Evolutionary conservation across 768 basidiomycete species (phyloP), one percentile per base, ranked within the genome.

Genomic region (Mycena rebaudengoi): DNA sequence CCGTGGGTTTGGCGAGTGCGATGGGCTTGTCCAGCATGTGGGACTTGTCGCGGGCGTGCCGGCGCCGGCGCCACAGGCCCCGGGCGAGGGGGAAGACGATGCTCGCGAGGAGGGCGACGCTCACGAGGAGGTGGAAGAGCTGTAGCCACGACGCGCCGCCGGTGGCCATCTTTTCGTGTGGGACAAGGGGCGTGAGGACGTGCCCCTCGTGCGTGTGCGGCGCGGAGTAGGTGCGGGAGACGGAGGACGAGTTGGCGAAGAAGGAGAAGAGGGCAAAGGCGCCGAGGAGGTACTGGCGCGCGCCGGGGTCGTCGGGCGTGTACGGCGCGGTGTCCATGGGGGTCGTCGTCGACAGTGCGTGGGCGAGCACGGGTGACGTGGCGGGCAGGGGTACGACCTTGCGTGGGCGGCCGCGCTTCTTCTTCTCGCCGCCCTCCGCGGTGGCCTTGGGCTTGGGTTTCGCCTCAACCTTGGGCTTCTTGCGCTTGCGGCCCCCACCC

Each of bases 211-310:
- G 88, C 0, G 82, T 78, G 51, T 89, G n/a, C n/a, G 85, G 29
- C 74, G 73, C 4, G 74, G 51, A 23, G 72, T 56, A 11, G 73
- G 70, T 28, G 73, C 66, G 7, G 78, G 74, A 1, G 81, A 65
- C 11, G 78, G 75, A 4, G 76, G n/a, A 1, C n/a, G n/a, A n/a
- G 0, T 89, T 91, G 69, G 91, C 93, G 81, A 94, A 92, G 78
- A 95, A 91, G 0, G 91, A 94, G 78, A 95, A 93, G 55, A 95
- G 81, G 0, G 91, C 91, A 69, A 95, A 95, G 28, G 87, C 87
- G 28, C 91, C 93, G 46, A 95, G 86, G 52, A 95, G 88, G 74
- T 91, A 94, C 64, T 93, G 92, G 25, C 80, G 82, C 14, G 77
- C 39, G 12, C 30, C 11, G 20, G 10, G 37, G 51, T 26, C 25